Conservation (phyloP, 306 rosid species). For the Vigna reflexopilosa region DNA sequence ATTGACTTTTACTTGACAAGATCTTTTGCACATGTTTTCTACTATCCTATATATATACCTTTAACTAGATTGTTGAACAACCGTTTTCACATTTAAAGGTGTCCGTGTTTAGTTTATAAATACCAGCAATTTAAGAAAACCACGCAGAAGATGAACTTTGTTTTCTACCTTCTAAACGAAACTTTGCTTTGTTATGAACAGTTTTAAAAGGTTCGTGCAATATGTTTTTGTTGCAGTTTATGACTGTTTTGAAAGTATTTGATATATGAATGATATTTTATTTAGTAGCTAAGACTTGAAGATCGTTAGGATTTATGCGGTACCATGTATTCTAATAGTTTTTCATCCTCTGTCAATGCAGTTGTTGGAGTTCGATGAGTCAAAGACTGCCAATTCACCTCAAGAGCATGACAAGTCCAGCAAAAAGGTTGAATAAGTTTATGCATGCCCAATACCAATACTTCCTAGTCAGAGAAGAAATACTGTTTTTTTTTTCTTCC, state of each 20-base stretch:
- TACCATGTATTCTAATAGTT: background rate
- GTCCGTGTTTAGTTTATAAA: background rate
- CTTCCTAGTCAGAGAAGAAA: slow-evolving; percentile 41
- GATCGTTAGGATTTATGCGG: background rate
- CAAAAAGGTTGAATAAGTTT: slow-evolving; percentile 75
- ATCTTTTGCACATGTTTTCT: background rate
- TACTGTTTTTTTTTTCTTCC: slow-evolving; percentile 29
- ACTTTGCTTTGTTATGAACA: slow-evolving; percentile 6
- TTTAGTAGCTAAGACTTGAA: background rate
- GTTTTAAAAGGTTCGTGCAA: slow-evolving; percentile 12
- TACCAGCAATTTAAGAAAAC: background rate
- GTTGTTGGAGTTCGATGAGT: slow-evolving; percentile 94
- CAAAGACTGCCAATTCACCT: slow-evolving; percentile 61
- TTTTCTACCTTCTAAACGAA: background rate
- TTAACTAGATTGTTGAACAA: background rate
- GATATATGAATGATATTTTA: background rate
- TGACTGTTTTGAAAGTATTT: background rate
- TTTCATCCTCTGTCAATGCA: slow-evolving; percentile 40
- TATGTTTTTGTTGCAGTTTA: background rate
- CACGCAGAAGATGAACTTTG: background rate
- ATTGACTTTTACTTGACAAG: background rate
- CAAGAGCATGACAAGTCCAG: slow-evolving; percentile 55
- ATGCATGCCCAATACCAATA: slow-evolving; percentile 26
- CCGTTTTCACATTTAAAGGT: background rate
- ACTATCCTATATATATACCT: background rate